Conservation (phyloP, 306 rosid species). For the Sesbania bispinosa region DNA sequence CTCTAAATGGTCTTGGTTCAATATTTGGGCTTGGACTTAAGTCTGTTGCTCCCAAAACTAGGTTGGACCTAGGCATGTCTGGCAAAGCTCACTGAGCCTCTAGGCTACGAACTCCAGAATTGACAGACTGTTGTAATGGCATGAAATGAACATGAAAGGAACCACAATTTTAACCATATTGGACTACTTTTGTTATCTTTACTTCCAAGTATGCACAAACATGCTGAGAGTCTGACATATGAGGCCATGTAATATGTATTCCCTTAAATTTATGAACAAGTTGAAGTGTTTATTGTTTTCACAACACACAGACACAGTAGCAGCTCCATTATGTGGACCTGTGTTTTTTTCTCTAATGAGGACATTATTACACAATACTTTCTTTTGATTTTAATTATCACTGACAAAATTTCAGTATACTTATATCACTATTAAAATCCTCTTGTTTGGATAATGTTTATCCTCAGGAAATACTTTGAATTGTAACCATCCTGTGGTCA, state of each 20-base stretch:
- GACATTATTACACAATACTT: slow-evolving; percentile 18
- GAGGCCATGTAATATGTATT: not conserved
- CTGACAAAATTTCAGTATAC: slow-evolving; percentile 6
- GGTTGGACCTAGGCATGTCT: not conserved
- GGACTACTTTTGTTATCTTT: not conserved
- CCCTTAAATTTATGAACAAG: not conserved
- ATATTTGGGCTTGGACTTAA: not conserved
- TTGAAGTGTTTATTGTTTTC: not conserved
- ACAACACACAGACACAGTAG: not conserved
- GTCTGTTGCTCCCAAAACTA: not conserved
- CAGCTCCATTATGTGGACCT: not conserved
- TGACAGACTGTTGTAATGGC: not conserved
- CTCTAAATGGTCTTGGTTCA: not conserved
- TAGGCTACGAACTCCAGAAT: not conserved
- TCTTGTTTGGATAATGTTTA: slow-evolving; percentile 25
- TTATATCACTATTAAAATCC: slow-evolving; percentile 22
- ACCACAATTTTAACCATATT: not conserved
- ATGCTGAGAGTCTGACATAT: not conserved
- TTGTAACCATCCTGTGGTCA: slow-evolving; percentile 92
- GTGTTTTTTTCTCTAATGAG: slow-evolving; percentile 9
- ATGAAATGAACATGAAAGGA: not conserved
- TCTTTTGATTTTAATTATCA: slow-evolving; percentile 1
- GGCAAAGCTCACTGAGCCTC: not conserved
- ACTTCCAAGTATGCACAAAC: not conserved
- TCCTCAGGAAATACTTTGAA: slow-evolving; percentile 86